Evolutionary conservation across 441 rosid genomes (phyloP).

Genomic region (Pelargonium cotyledonis): DNA sequence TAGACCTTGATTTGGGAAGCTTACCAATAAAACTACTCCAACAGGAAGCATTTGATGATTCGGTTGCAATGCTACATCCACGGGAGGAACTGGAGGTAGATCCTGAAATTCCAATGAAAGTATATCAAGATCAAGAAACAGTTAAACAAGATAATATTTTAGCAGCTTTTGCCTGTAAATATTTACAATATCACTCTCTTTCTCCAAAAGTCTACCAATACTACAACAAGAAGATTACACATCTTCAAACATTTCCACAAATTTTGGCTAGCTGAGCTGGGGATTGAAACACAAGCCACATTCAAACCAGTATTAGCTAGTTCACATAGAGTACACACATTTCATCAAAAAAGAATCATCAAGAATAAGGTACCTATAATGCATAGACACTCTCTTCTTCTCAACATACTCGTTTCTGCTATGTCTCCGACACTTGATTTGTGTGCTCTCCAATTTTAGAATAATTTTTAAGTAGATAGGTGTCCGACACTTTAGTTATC

Average conservation of each 20-base stretch:
- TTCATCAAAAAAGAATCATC: background rate
- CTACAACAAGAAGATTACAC: background rate
- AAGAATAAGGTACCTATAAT: too few species aligned
- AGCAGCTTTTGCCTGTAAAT: background rate
- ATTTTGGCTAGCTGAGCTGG: too few species aligned
- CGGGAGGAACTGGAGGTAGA: constrained; percentile 80
- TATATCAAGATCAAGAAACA: constrained; percentile 1
- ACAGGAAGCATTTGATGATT: constrained; percentile 67
- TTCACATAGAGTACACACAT: background rate
- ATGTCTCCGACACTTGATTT: too few species aligned
- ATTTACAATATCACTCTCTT: background rate
- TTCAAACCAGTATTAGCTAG: background rate
- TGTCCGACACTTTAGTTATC: too few species aligned
- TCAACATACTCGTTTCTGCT: too few species aligned
- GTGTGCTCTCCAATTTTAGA: too few species aligned
- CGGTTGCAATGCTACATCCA: constrained; percentile 50
- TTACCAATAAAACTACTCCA: constrained; percentile 77
- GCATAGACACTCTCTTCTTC: too few species aligned
- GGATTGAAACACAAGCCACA: background rate
- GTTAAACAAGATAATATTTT: background rate
- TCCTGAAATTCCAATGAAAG: constrained; percentile 34
- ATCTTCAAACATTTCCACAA: background rate
- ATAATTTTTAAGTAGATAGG: too few species aligned
- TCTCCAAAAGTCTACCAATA: background rate
- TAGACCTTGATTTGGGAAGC: constrained; percentile 9